phyloP scores from a whole-genome alignment of 106 monocot genomes.

The Allium fistulosum region DNA sequence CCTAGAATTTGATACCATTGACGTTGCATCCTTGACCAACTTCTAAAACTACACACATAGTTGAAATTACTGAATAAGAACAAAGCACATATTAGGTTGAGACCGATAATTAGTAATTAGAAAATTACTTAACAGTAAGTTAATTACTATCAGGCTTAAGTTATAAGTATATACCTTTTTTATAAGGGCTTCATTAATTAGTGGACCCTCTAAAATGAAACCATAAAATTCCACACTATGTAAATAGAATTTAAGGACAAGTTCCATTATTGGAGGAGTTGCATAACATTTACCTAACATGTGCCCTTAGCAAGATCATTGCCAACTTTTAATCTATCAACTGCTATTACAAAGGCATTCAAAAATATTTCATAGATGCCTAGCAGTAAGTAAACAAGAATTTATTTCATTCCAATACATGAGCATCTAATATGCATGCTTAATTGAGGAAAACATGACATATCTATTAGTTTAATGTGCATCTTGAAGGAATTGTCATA shows the following conservation, averaged over 20 bases:
- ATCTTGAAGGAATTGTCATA: too few relatives aligned
- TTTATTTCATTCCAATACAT: neutral
- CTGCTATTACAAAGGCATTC: slow-evolving; percentile 71
- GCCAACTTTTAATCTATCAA: slow-evolving; percentile 74
- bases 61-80: neutral
- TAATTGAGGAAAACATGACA: too few relatives aligned
- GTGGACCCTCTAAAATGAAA: slow-evolving; percentile 57
- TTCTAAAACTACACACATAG: slow-evolving; percentile 15
- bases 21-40: slow-evolving; percentile 76
- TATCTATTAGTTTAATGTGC: too few relatives aligned
- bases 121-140: too few relatives aligned
- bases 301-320: slow-evolving; percentile 73
- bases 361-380: slow-evolving; percentile 90
- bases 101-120: too few relatives aligned
- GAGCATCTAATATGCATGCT: neutral
- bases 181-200: slow-evolving; percentile 89
- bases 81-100: neutral
- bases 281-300: slow-evolving; percentile 45
- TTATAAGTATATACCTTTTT: slow-evolving; percentile 48
- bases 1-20: slow-evolving; percentile 34
- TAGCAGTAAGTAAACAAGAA: slow-evolving; percentile 13
- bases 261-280: neutral
- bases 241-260: slow-evolving; percentile 1
- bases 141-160: neutral
- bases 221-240: neutral